Conservation (phyloP, 2,329 filamentous ascomycete genomes). For the Plenodomus tracheiphilus region DNA sequence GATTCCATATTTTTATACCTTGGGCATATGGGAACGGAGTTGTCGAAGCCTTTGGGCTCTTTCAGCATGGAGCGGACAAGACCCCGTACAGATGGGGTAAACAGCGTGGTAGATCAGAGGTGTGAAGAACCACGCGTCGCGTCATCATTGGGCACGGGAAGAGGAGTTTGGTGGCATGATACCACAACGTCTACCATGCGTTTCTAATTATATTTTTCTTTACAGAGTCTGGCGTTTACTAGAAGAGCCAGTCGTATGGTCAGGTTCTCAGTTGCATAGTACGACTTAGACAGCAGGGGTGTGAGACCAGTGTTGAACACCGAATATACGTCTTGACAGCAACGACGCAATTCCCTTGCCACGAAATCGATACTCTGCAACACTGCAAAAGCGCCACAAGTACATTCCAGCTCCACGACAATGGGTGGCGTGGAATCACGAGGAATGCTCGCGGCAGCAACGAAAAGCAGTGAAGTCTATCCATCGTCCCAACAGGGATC, state of each 20-base stretch:
- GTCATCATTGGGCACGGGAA: constrained; percentile 19
- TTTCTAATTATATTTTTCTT: constrained; percentile 15
- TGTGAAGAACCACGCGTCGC: constrained; percentile 9
- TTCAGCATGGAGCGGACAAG: constrained; percentile 18
- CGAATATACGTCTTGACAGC: not conserved
- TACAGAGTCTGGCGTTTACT: not conserved
- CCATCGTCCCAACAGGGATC: not conserved
- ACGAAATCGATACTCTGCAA: not conserved
- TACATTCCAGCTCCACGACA: not conserved
- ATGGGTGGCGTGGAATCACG: not conserved
- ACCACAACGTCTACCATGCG: constrained; percentile 30
- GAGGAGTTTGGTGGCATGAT: constrained; percentile 33
- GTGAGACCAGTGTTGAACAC: not conserved
- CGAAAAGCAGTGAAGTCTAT: not conserved
- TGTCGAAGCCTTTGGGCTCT: constrained; percentile 15
- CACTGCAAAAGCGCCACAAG: constrained; percentile 1
- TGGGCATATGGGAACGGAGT: constrained; percentile 25
- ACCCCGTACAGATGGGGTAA: not conserved
- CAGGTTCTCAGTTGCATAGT: not conserved
- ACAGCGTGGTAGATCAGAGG: constrained; percentile 7
- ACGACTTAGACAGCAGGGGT: constrained; percentile 3
- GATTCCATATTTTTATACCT: constrained; percentile 12
- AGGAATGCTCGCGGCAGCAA: not conserved
- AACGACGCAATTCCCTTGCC: not conserved
- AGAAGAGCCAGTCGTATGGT: constrained; percentile 4